A percentile compares a stretch with the other conserved stretches of the same genome.
These are phyloP conservation scores for Nemania sp. DNA, from an alignment of 2,329 filamentous ascomycete genomes.

Conservation along the genomic window DNA sequence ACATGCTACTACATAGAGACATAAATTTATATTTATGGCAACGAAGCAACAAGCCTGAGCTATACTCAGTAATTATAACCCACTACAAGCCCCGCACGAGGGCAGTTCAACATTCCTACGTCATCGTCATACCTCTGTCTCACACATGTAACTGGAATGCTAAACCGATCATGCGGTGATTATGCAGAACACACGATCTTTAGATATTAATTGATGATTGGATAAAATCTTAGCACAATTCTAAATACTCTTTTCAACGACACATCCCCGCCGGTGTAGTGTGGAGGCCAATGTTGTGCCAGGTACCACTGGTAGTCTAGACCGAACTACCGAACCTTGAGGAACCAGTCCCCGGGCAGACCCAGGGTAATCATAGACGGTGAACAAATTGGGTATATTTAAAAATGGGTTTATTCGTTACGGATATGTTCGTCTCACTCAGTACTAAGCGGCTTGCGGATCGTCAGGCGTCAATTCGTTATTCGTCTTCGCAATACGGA, in stretches of 20 bases:
- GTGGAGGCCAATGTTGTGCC: neutral
- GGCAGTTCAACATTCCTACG: neutral
- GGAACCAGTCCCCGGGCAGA: neutral
- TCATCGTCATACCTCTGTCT: neutral
- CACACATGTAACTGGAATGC: neutral
- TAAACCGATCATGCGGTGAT: neutral
- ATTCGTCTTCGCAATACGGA: neutral
- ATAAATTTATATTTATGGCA: neutral
- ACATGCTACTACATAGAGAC: neutral
- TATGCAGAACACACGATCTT: neutral
- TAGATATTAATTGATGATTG: neutral
- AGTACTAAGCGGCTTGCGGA: neutral
- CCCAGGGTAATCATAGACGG: neutral
- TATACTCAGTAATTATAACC: neutral
- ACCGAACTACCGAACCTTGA: neutral
- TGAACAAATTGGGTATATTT: too few relatives aligned
- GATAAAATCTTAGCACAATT: neutral
- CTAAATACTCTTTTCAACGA: too few relatives aligned
- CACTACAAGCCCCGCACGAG: neutral
- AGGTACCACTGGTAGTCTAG: neutral
- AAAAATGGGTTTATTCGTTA: neutral
- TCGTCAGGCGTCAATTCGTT: neutral
- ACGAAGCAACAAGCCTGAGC: neutral
- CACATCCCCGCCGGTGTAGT: too few relatives aligned
- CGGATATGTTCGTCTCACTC: neutral